Percentiles rank a stretch among this genome's conserved stretches.
phyloP scores from a whole-genome alignment of 192 early-diverging fungal species.

The Allomyces macrogynus region DNA sequence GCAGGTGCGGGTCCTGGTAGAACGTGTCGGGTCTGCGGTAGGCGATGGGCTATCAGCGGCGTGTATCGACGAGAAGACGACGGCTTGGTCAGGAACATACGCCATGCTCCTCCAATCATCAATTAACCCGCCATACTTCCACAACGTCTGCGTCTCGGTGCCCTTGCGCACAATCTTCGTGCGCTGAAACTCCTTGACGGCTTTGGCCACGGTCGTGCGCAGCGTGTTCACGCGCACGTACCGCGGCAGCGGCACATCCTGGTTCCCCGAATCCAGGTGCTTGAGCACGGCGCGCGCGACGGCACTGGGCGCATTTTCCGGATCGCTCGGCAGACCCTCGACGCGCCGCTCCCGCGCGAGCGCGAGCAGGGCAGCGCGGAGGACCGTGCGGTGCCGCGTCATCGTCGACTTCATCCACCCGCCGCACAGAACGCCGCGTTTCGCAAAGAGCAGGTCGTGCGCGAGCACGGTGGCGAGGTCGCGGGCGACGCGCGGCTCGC shows the following conservation, averaged over 20 bases:
- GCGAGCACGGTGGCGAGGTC: constrained; percentile 41
- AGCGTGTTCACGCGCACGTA: constrained; percentile 81
- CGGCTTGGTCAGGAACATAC: constrained; percentile 5
- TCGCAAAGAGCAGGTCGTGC: constrained; percentile 71
- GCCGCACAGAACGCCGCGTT: constrained; percentile 39
- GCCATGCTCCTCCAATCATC: constrained; percentile 8
- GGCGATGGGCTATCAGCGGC: no score
- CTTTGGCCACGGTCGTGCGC: constrained; percentile 42
- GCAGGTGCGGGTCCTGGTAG: constrained; percentile 48
- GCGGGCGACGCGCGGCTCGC: constrained; percentile 26
- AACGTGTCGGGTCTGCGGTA: not conserved
- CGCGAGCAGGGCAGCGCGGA: constrained; percentile 57
- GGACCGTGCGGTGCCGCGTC: constrained; percentile 37
- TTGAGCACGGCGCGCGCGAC: not conserved
- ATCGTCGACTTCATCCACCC: constrained; percentile 42
- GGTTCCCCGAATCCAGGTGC: not conserved
- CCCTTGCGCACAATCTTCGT: constrained; percentile 4
- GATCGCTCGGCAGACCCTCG: constrained; percentile 5
- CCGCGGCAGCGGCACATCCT: constrained; percentile 42
- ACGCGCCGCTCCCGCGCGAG: constrained; percentile 47
- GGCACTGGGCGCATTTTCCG: not conserved
- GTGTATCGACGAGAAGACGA: not conserved
- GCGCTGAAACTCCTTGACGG: constrained; percentile 33
- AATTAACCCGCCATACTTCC: constrained; percentile 16
- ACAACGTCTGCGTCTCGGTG: constrained; percentile 14